Evolutionary conservation across 73 alveolate genomes (phyloP).

Genomic region (Paramecium octaurelia): DNA sequence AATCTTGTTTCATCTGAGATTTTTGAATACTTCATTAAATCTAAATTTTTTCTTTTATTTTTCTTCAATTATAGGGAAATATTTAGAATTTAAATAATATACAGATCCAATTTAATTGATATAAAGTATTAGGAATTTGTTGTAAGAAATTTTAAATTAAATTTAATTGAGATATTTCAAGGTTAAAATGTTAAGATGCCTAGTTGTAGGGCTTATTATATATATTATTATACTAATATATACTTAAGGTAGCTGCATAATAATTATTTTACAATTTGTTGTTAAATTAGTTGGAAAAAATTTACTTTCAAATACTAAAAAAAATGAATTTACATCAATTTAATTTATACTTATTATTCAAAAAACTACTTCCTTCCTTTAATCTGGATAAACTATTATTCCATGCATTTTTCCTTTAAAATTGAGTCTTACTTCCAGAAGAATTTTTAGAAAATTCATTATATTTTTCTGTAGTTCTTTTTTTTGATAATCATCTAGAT

Average conservation of each 20-base stretch:
- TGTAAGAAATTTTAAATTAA: neutral
- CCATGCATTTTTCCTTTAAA: neutral
- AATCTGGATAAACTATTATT: no score
- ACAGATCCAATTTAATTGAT: neutral
- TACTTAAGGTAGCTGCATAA: neutral
- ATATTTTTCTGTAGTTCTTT: no score
- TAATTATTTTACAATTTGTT: neutral
- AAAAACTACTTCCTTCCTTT: no score
- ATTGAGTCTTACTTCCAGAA: neutral
- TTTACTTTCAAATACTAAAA: neutral
- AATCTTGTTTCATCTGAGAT: conserved; percentile 14
- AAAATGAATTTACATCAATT: no score
- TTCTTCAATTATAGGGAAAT: neutral
- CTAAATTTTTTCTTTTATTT: neutral
- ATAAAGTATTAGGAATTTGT: neutral
- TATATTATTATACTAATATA: neutral
- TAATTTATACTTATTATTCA: no score
- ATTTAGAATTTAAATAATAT: neutral
- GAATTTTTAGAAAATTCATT: neutral
- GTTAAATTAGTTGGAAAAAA: neutral
- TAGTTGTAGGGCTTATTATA: neutral
- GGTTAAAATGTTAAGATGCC: neutral
- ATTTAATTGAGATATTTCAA: neutral
- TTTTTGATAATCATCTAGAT: no score
- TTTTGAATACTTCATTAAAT: neutral